Percentiles rank a stretch among this genome's conserved stretches.
These are phyloP conservation scores for Furculomyces boomerangus DNA, from an alignment of 371 early-diverging fungal species.

Conservation along the genomic window DNA sequence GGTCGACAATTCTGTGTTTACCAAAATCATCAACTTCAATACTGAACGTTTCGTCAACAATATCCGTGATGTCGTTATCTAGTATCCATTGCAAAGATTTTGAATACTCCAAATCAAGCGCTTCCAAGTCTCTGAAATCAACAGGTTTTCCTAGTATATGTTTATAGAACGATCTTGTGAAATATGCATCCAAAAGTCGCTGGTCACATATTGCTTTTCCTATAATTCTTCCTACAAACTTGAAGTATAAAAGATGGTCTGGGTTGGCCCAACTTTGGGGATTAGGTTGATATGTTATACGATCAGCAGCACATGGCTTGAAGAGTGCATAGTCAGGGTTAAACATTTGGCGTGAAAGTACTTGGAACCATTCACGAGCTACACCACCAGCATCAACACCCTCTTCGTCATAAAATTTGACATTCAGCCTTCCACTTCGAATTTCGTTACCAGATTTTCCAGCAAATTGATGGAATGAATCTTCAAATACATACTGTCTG, in stretches of 20 bases:
- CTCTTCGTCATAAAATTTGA: conserved; percentile 93
- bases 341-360: conserved; percentile 92
- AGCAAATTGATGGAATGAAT: conserved; percentile 86
- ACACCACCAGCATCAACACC: conserved; percentile 98
- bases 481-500: conserved; percentile 89
- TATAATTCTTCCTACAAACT: conserved; percentile 96
- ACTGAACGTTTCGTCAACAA: conserved; percentile 89
- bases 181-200: conserved; percentile 85
- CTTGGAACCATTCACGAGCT: conserved; percentile 97
- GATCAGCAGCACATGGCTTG: conserved; percentile 86
- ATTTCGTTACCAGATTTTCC: conserved; percentile 81
- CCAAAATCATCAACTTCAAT: conserved; percentile 92
- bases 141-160: conserved; percentile 80
- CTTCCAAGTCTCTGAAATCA: conserved; percentile 93
- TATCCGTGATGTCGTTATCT: conserved; percentile 89
- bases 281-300: conserved; percentile 94
- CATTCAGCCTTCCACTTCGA: conserved; percentile 81
- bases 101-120: conserved; percentile 92
- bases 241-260: conserved; percentile 92
- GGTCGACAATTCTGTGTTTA: conserved; percentile 57
- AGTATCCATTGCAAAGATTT: conserved; percentile 96
- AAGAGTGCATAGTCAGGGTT: conserved; percentile 98
- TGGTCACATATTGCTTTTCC: conserved; percentile 98
- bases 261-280: conserved; percentile 85
- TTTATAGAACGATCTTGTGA: conserved; percentile 97